Percentiles rank a stretch among this genome's conserved stretches.
phyloP scores from a whole-genome alignment of 768 basidiomycete genomes.

The Galerina marginata region DNA sequence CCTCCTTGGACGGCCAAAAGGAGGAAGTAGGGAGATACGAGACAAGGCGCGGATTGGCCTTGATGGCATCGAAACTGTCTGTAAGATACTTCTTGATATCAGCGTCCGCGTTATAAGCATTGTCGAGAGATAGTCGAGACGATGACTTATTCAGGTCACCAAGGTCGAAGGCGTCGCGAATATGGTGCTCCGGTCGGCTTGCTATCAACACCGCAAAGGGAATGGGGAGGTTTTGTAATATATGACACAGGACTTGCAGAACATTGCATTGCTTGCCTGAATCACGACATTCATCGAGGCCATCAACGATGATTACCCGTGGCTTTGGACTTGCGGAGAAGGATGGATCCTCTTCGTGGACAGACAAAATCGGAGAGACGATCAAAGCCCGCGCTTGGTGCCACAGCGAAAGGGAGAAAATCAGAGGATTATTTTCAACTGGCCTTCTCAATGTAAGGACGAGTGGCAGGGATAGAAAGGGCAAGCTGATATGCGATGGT shows the following conservation, averaged over 20 bases:
- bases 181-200: constrained; percentile 10
- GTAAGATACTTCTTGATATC: constrained; percentile 3
- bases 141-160: neutral
- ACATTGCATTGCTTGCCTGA: neutral
- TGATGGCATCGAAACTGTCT: neutral
- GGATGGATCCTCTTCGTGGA: neutral
- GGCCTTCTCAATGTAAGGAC: neutral
- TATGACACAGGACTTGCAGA: neutral
- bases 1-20: constrained; percentile 1
- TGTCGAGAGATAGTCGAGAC: neutral
- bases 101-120: neutral
- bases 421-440: constrained; percentile 5
- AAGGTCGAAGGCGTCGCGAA: neutral
- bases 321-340: neutral
- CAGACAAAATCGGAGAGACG: constrained; percentile 2
- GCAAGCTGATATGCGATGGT: constrained; percentile 16
- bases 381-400: constrained; percentile 7
- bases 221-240: neutral
- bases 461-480: constrained; percentile 3
- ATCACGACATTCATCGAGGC: constrained; percentile 15
- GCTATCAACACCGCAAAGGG: constrained; percentile 6
- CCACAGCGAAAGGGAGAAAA: constrained; percentile 6
- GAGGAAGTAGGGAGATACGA: neutral
- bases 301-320: constrained; percentile 13
- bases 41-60: neutral